Conservation (phyloP, 192 early-diverging fungal species). For the Mortierella hygrophila region DNA sequence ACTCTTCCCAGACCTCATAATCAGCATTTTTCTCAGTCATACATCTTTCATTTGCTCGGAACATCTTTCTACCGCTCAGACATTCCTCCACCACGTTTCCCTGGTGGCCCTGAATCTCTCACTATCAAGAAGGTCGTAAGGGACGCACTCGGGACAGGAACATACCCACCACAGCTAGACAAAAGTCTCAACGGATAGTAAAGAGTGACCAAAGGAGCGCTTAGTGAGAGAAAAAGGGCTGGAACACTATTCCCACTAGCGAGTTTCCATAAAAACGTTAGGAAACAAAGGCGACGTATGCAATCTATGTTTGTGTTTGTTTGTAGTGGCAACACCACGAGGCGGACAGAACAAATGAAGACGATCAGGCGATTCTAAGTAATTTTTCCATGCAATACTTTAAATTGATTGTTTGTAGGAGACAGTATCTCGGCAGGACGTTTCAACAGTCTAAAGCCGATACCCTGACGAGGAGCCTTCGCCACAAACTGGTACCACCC, state of each 20-base stretch:
- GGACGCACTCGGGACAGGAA: neutral
- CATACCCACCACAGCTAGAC: neutral
- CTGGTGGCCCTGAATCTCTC: conserved; percentile 5
- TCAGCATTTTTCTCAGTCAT: neutral
- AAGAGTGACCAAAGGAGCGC: neutral
- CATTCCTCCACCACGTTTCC: neutral
- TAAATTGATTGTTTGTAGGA: neutral
- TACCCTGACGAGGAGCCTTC: neutral
- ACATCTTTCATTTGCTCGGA: neutral
- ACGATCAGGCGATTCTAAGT: neutral
- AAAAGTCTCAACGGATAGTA: neutral
- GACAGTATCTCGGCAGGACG: neutral
- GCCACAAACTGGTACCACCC: neutral
- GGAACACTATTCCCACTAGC: too few relatives aligned
- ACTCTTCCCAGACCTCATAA: neutral
- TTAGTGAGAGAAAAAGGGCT: neutral
- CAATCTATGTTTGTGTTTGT: neutral
- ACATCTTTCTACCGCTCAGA: conserved; percentile 1
- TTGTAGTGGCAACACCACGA: neutral
- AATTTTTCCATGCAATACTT: neutral
- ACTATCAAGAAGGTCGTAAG: neutral
- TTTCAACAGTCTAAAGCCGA: neutral
- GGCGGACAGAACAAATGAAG: neutral
- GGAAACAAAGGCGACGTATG: neutral
- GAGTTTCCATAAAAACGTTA: neutral